A percentile compares a stretch with the other conserved stretches of the same genome.
Evolutionary conservation across 148 eudicot genomes (phyloP).

Genomic region (Selenicereus undatus): DNA sequence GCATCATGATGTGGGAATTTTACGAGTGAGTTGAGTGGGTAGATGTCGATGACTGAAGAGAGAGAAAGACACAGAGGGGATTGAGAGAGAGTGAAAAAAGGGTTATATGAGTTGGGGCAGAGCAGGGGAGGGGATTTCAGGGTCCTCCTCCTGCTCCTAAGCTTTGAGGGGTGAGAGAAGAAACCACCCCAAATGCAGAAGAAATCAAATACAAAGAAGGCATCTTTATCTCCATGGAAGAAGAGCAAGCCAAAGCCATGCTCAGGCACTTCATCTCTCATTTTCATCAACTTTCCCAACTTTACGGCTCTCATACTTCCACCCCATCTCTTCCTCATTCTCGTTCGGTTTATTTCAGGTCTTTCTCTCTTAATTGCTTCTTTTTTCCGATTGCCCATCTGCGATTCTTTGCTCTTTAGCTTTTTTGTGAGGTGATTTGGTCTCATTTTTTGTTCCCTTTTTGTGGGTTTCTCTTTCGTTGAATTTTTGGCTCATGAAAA

Average conservation of each 20-base stretch:
- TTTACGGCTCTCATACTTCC: conserved; percentile 34
- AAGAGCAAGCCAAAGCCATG: conserved; percentile 37
- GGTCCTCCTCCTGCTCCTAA: background rate
- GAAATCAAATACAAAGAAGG: background rate
- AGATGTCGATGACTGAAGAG: background rate
- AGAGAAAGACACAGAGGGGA: background rate
- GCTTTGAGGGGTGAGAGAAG: background rate
- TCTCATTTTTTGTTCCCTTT: background rate
- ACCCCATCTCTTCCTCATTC: conserved; percentile 21
- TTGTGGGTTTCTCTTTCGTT: background rate
- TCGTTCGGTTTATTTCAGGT: conserved; percentile 35
- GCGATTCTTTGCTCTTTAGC: background rate
- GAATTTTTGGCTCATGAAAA: background rate
- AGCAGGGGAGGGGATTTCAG: background rate
- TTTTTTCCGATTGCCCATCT: background rate
- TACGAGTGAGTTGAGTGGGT: background rate
- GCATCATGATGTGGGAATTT: background rate
- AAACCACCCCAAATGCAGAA: conserved; percentile 7
- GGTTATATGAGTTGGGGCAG: background rate
- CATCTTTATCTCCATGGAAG: background rate
- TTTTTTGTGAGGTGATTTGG: conserved; percentile 1
- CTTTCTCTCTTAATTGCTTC: background rate
- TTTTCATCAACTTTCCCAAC: conserved; percentile 50
- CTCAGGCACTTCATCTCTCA: conserved; percentile 71
- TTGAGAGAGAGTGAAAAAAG: conserved; percentile 10